Base-by-base conservation (phyloP, 768 basidiomycete species). In the Naganishia vishniacii region DNA sequence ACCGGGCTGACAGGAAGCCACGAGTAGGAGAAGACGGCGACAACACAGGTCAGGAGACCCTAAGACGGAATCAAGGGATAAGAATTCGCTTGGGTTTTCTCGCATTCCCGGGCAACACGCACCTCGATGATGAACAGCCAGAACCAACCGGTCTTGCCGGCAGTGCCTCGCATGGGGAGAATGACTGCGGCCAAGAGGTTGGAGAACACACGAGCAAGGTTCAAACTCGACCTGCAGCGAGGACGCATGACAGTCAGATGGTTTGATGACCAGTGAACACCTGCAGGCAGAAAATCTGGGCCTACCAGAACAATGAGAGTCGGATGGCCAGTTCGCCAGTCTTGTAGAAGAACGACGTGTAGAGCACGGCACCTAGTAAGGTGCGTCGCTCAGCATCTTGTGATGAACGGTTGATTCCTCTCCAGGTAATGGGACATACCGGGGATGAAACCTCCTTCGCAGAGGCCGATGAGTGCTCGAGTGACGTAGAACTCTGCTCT, bases 1-100 rank as follows among this genome's bases (percentile, higher is more conserved):
- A 84, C 86, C 0, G 86, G 86, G 15, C 83, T 81, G 16, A 84
- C 78, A 4, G 85, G 84, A 81, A 86, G 82, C 69, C 84, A 78
- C 67, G 82, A 80, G 79, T 82, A 84, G 0, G 85, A 81, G 6
- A 78, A 65, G 40, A 84, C 13, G 2, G 83, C 85, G 62, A 84
- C 78, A 4, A 72, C n/a, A 11, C 83, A 74, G 0, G 85, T 84
- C 9, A 83, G 48, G 23, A 78, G 69, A 15, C 83, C 84, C 53
- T 56, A 40, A 41, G 28, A 34, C 4, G 8, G 3, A 2, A 71
- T 68, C 68, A 18, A 68, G 53, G 6, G 16, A 20, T 53, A 40
- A 31, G 16, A 42, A 9, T 6, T n/a, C 20, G 20, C 4, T 15
- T 34, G 37, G 18, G 7, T 56, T 25, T 20, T 15, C 1, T 56